Percentiles rank a stretch among this genome's conserved stretches.
phyloP scores from a whole-genome alignment of 177 flowering plant species.

The Telopea speciosissima region DNA sequence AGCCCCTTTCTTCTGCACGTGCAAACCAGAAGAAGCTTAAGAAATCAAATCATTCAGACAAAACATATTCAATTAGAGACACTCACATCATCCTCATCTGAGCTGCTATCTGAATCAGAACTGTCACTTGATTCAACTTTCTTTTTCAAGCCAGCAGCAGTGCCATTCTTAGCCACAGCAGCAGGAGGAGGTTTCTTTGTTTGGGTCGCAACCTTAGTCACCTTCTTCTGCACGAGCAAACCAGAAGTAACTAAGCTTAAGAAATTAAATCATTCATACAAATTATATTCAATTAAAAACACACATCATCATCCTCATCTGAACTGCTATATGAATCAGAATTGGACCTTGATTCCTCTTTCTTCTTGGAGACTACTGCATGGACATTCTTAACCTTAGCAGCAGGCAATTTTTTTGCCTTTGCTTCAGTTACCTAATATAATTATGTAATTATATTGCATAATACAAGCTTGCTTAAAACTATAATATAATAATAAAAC shows the following conservation, averaged over 20 bases:
- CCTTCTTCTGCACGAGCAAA: background rate
- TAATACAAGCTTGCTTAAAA: background rate
- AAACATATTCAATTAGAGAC: background rate
- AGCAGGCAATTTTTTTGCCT: constrained; percentile 14
- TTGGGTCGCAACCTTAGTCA: too few relatives aligned
- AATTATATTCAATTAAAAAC: background rate
- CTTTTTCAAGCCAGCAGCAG: constrained; percentile 9
- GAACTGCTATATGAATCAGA: background rate
- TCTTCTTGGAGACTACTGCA: background rate
- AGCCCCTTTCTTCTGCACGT: background rate
- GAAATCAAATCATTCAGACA: background rate
- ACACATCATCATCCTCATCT: constrained; percentile 6
- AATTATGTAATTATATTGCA: background rate
- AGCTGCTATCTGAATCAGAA: constrained; percentile 18
- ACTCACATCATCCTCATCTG: constrained; percentile 7
- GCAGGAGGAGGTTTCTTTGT: constrained; percentile 6
- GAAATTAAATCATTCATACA: background rate
- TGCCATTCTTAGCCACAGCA: constrained; percentile 8
- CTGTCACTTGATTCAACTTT: constrained; percentile 15
- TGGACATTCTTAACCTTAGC: background rate
- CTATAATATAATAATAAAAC: too few relatives aligned
- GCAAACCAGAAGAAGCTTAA: background rate
- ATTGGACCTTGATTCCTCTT: background rate
- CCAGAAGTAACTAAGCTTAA: background rate
- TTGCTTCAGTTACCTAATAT: constrained; percentile 11